Evolutionary conservation across 2,329 filamentous ascomycete species (phyloP), one percentile per base, ranked within the genome.

Genomic region (Aspergillus costaricaensis): DNA sequence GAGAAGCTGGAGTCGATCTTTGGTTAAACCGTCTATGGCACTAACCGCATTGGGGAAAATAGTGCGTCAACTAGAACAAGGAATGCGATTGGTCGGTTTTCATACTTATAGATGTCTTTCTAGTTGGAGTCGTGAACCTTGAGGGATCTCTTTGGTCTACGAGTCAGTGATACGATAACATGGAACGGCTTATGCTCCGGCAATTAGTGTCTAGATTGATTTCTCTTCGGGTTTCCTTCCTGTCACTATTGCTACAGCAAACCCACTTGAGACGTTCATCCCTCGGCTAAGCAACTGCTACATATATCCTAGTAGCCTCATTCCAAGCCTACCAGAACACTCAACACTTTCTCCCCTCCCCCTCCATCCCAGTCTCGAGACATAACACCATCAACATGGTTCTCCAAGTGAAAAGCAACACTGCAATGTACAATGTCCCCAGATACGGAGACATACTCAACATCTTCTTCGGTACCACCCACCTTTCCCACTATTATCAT

Each of bases 381-480:
- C 32, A 36, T 14, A 36, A 14, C 12, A 14, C 12, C 5, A 36
- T 10, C 14, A 14, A 47, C 48, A 60, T 60, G 58, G 39, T n/a
- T 4, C 48, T 60, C 15, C 54, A 54, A 12, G 21, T 60, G 15
- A 60, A 48, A n/a, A 17, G 23, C 36, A 60, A 50, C 8, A 49
- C 53, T 6, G 58, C 57, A 38, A 27, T 25, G 39, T 60, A 53
- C 53, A 60, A 57, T n/a, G 10, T 60, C 15, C 48, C 50, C 9
- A 39, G 8, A 21, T 50, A 43, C 6, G 9, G 21, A 1, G 58
- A 43, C 2, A 27, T 56, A 10, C 52, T 49, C 0, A 61, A 58
- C 25, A 43, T 61, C 3, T 61, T 49, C 55, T 61, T 61, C 19
- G 50, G 59, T 61, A 44, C 10, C 15, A 12, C 19, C 15, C 15